phyloP scores from a whole-genome alignment of 768 basidiomycete species.

The Coprinopsis cinerea region DNA sequence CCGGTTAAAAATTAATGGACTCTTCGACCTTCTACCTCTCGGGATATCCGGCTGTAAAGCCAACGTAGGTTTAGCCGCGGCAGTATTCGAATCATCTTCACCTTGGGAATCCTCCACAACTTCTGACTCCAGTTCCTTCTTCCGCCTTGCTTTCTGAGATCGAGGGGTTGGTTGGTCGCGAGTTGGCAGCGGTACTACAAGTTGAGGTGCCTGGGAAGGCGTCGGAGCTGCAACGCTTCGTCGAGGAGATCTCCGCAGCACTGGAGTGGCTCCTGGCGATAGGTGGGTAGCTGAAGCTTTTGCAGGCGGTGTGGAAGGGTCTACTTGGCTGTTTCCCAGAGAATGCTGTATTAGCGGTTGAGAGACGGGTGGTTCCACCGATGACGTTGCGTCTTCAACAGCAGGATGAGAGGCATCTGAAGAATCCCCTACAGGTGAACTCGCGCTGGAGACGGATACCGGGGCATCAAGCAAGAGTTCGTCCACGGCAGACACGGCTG shows the following conservation, averaged over 20 bases:
- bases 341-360: background rate
- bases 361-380: background rate
- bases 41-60: too few species aligned
- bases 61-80: slow-evolving; percentile 15
- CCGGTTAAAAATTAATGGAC: slow-evolving; percentile 22
- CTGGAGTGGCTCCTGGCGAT: slow-evolving; percentile 14
- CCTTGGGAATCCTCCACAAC: slow-evolving; percentile 18
- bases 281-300: background rate
- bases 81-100: slow-evolving; percentile 13
- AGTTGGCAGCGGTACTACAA: background rate
- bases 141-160: slow-evolving; percentile 18
- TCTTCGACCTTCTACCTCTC: slow-evolving; percentile 18
- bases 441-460: background rate
- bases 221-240: slow-evolving; percentile 29
- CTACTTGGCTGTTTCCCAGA: background rate
- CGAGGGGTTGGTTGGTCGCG: slow-evolving; percentile 12
- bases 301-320: slow-evolving; percentile 3
- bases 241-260: slow-evolving; percentile 32
- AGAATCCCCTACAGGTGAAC: background rate
- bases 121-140: slow-evolving; percentile 15
- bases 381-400: background rate
- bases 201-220: slow-evolving; percentile 9
- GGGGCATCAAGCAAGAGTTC: background rate
- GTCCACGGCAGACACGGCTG: slow-evolving; percentile 2
- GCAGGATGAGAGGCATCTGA: background rate